Evolutionary conservation across 2,329 filamentous ascomycete species (phyloP).

Genomic region (Penicillium nordicum): DNA sequence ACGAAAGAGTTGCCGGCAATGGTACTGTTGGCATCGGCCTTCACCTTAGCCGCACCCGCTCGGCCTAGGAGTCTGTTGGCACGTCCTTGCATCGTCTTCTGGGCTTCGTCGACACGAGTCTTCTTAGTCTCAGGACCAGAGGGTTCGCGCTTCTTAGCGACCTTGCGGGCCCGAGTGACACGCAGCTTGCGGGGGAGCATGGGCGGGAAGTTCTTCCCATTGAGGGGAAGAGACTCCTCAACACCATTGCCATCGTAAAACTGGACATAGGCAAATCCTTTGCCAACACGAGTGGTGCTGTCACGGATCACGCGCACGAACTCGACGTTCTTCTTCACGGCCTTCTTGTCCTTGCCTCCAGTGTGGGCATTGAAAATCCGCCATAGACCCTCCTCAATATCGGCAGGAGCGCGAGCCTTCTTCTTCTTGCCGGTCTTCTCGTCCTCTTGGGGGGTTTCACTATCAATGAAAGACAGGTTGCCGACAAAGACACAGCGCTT

Average conservation of each 20-base stretch:
- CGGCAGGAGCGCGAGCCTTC: slow-evolving; percentile 72
- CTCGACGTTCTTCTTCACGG: slow-evolving; percentile 74
- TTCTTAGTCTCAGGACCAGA: slow-evolving; percentile 15
- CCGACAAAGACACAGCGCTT: slow-evolving; percentile 93
- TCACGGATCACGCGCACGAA: slow-evolving; percentile 91
- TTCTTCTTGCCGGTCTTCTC: slow-evolving; percentile 62
- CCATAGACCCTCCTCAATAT: slow-evolving; percentile 78
- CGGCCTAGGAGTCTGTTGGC: slow-evolving; percentile 39
- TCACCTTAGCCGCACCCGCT: slow-evolving; percentile 39
- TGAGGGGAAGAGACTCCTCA: slow-evolving; percentile 80
- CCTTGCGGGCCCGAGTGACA: slow-evolving; percentile 78
- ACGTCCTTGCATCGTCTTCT: slow-evolving; percentile 40
- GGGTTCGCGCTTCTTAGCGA: slow-evolving; percentile 45
- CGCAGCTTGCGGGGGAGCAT: slow-evolving; percentile 86
- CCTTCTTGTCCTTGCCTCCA: slow-evolving; percentile 26
- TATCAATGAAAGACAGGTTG: slow-evolving; percentile 93
- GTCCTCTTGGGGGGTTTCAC: slow-evolving; percentile 67
- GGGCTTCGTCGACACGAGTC: slow-evolving; percentile 25
- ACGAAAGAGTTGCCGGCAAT: slow-evolving; percentile 38
- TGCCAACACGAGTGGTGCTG: slow-evolving; percentile 84
- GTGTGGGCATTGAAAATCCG: slow-evolving; percentile 41
- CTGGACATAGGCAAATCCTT: slow-evolving; percentile 96
- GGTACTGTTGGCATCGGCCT: slow-evolving; percentile 24
- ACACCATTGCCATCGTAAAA: slow-evolving; percentile 87
- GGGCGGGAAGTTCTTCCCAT: slow-evolving; percentile 90